Conservation (phyloP, 768 basidiomycete genomes). For the Cubamyces sp. region DNA sequence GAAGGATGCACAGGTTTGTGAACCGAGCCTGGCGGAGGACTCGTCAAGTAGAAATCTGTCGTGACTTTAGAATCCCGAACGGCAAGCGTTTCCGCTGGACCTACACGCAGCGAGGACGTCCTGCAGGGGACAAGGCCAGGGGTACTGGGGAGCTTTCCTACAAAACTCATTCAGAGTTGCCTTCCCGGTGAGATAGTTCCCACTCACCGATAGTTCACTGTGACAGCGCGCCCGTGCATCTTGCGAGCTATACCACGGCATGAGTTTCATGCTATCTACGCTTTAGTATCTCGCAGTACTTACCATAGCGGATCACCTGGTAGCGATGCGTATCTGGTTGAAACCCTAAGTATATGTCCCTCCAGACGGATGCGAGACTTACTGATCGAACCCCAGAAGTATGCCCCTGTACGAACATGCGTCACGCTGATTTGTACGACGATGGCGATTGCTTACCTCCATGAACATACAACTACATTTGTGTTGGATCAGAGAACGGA, state of each 20-base stretch:
- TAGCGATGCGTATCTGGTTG: constrained; percentile 59
- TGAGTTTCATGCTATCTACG: constrained; percentile 23
- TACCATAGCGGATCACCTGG: constrained; percentile 61
- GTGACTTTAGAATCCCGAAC: not conserved
- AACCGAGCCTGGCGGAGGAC: constrained; percentile 63
- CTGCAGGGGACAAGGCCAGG: constrained; percentile 78
- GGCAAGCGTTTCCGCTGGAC: constrained; percentile 13
- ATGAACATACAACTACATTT: constrained; percentile 62
- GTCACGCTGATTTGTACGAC: not conserved
- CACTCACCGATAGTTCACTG: constrained; percentile 54
- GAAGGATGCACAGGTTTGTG: constrained; percentile 67
- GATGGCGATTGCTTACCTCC: constrained; percentile 47
- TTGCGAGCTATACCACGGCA: constrained; percentile 55
- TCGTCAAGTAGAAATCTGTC: constrained; percentile 72
- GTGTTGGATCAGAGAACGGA: not conserved
- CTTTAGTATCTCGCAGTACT: constrained; percentile 2
- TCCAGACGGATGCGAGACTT: constrained; percentile 24
- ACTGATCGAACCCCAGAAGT: constrained; percentile 71
- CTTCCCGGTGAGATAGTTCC: not conserved
- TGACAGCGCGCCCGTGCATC: constrained; percentile 69
- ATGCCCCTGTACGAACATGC: constrained; percentile 48
- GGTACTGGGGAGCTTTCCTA: constrained; percentile 83
- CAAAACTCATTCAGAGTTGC: constrained; percentile 18
- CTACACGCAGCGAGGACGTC: constrained; percentile 77
- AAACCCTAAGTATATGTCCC: not conserved